Conservation (phyloP, 139 green algal genomes). For the Chlamydomonas incerta region DNA sequence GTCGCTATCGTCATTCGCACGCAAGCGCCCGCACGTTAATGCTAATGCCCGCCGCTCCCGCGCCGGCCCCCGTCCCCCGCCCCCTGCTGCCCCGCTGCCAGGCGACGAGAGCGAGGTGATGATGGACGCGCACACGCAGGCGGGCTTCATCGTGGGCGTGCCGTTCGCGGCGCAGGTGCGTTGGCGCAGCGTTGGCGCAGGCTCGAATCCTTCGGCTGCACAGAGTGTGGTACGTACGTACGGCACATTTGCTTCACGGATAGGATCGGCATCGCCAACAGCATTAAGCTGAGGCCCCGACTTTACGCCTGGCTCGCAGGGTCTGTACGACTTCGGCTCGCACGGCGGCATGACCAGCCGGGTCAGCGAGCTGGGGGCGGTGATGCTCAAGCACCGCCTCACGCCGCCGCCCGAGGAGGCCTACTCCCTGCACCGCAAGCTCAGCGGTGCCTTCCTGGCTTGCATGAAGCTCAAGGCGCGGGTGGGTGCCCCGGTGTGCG, state of each 20-base stretch:
- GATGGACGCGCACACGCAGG: conserved; percentile 93
- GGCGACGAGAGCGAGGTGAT: conserved; percentile 87
- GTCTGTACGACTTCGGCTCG: conserved; percentile 88
- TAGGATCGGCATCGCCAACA: no score
- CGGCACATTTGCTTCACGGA: no score
- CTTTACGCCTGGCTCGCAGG: neutral
- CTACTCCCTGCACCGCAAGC: conserved; percentile 96
- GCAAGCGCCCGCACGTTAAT: no score
- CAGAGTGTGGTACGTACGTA: no score
- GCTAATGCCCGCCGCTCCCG: neutral
- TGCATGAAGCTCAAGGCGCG: conserved; percentile 94
- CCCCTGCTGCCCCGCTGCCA: conserved; percentile 26
- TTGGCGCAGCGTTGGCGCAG: no score
- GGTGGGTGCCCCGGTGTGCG: conserved; percentile 42
- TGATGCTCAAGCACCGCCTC: conserved; percentile 95
- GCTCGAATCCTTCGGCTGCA: no score
- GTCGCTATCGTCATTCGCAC: no score
- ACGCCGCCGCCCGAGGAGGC: conserved; percentile 92
- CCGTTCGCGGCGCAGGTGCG: conserved; percentile 76
- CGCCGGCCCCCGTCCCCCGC: neutral
- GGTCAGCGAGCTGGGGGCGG: conserved; percentile 77
- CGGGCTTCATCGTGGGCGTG: conserved; percentile 90
- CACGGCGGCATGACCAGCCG: conserved; percentile 69
- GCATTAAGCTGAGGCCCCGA: no score
- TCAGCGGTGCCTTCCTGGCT: conserved; percentile 93